These are phyloP conservation scores for Magnolia changhungtana DNA, from an alignment of 164 flowering plant species.

Conservation along the genomic window DNA sequence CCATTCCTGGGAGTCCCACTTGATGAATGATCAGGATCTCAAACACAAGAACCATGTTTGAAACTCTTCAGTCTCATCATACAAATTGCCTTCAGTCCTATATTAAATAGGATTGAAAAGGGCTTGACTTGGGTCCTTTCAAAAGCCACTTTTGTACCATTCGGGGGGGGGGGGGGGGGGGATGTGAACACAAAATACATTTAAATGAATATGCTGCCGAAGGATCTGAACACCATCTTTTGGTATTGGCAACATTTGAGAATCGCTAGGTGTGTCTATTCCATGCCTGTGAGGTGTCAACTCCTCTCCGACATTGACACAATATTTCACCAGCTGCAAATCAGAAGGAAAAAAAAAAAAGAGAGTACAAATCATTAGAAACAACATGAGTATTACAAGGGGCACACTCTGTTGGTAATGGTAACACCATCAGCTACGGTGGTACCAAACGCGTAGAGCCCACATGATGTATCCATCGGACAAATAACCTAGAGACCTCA, in stretches of 20 bases:
- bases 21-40: not conserved
- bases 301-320: constrained; percentile 29
- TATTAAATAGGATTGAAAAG: not conserved
- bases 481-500: too few relatives aligned
- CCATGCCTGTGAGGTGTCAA: constrained; percentile 25
- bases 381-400: not conserved
- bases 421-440: too few relatives aligned
- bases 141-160: not conserved
- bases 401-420: too few relatives aligned
- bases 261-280: not conserved
- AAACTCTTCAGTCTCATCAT: not conserved
- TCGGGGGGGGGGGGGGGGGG: not conserved
- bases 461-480: too few relatives aligned
- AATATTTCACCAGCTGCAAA: constrained; percentile 28
- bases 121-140: not conserved
- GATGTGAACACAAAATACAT: constrained; percentile 99
- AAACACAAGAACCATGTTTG: not conserved
- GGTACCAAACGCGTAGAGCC: too few relatives aligned
- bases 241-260: not conserved
- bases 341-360: not conserved
- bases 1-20: not conserved
- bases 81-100: not conserved
- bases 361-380: not conserved
- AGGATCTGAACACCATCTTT: constrained; percentile 7
- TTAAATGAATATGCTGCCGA: constrained; percentile 96